A percentile compares a stretch with the other conserved stretches of the same genome.
Conservation (phyloP, 441 rosid genomes). For the Croton setiger region DNA sequence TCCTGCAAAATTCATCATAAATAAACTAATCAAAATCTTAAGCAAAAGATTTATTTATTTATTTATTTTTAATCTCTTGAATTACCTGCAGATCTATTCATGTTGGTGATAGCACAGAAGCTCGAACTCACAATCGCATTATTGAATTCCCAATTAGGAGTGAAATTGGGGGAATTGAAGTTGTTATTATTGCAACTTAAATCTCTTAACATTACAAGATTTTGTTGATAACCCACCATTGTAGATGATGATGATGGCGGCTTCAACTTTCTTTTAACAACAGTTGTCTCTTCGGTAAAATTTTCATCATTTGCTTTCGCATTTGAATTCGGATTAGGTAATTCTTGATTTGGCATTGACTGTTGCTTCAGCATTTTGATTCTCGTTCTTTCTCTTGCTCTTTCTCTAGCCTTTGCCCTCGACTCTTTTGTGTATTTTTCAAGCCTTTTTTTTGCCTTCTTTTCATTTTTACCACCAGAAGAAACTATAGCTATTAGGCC, state of each 20-base stretch:
- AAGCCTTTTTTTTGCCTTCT: slow-evolving; percentile 28
- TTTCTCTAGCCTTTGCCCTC: slow-evolving; percentile 54
- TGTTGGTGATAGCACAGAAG: slow-evolving; percentile 36
- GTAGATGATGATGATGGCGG: slow-evolving; percentile 13
- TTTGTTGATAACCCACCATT: slow-evolving; percentile 33
- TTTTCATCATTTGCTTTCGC: neutral
- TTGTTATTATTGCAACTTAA: slow-evolving; percentile 25
- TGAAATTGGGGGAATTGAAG: slow-evolving; percentile 34
- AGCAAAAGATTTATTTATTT: neutral
- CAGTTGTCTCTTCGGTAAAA: slow-evolving; percentile 24
- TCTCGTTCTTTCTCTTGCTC: slow-evolving; percentile 53
- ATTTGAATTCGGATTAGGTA: neutral
- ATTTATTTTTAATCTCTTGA: too few species aligned
- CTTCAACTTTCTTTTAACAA: slow-evolving; percentile 31
- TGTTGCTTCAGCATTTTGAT: slow-evolving; percentile 31
- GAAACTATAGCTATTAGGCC: slow-evolving; percentile 21
- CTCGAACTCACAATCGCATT: slow-evolving; percentile 38
- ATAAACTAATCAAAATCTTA: slow-evolving; percentile 10
- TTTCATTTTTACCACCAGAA: neutral
- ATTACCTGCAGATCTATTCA: slow-evolving; percentile 40
- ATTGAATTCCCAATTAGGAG: slow-evolving; percentile 41
- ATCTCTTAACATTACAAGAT: slow-evolving; percentile 33
- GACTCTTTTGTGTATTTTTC: slow-evolving; percentile 31
- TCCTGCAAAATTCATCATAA: slow-evolving; percentile 36
- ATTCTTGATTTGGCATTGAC: slow-evolving; percentile 3